Evolutionary conservation across 768 basidiomycete genomes (phyloP).

Genomic region (Gloeophyllum trabeum): DNA sequence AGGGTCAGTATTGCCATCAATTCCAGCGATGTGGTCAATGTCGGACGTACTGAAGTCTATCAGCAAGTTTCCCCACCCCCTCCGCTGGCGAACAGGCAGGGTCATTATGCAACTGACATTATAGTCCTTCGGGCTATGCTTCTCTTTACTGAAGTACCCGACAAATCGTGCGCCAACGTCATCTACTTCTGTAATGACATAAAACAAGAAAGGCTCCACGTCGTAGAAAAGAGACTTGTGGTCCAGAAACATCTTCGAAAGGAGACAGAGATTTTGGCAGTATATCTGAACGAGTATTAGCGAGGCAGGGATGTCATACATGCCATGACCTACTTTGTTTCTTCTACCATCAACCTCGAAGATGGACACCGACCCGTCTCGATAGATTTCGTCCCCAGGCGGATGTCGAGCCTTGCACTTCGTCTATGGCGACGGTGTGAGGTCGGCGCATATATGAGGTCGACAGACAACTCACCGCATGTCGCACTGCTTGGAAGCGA

Average conservation of each 20-base stretch:
- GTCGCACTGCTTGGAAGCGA: slow-evolving; percentile 72
- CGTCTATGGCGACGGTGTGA: too few species aligned
- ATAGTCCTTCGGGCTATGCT: slow-evolving; percentile 89
- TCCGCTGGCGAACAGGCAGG: slow-evolving; percentile 84
- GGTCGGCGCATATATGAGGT: too few species aligned
- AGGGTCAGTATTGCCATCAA: too few species aligned
- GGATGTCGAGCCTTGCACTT: slow-evolving; percentile 95
- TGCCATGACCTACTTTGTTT: slow-evolving; percentile 58
- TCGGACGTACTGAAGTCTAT: slow-evolving; percentile 89
- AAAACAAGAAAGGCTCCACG: slow-evolving; percentile 98
- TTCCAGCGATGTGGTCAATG: too few species aligned
- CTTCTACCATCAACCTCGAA: slow-evolving; percentile 98
- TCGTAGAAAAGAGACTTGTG: slow-evolving; percentile 99
- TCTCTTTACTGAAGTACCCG: slow-evolving; percentile 99
- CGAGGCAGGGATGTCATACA: neutral
- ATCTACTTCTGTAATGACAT: slow-evolving; percentile 90
- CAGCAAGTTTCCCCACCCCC: slow-evolving; percentile 93
- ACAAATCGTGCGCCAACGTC: slow-evolving; percentile 88
- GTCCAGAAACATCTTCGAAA: slow-evolving; percentile 98
- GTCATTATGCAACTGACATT: slow-evolving; percentile 99
- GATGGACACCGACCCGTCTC: slow-evolving; percentile 79
- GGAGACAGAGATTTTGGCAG: slow-evolving; percentile 94
- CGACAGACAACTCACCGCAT: slow-evolving; percentile 59
- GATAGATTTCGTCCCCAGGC: slow-evolving; percentile 96
- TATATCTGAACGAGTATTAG: slow-evolving; percentile 93